Evolutionary conservation across 495 filamentous ascomycete species (phyloP).

Genomic region (Daldinia caldariorum): DNA sequence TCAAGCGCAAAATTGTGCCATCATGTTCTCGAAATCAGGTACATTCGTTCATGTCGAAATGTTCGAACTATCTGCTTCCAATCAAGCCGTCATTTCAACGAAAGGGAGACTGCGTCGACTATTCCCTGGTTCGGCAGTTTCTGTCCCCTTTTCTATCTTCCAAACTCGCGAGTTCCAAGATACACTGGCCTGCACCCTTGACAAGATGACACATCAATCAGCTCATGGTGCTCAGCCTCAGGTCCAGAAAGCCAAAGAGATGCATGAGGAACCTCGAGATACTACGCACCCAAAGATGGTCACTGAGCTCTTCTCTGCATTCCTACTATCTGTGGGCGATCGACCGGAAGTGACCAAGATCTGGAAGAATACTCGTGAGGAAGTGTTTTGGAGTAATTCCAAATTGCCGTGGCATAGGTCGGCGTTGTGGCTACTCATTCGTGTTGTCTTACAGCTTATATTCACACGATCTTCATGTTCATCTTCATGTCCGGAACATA

Average conservation of each 20-base stretch:
- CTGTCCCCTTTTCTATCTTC: conserved; percentile 49
- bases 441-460: conserved; percentile 61
- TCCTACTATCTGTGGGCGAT: conserved; percentile 58
- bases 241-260: conserved; percentile 52
- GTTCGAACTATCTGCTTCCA: conserved; percentile 66
- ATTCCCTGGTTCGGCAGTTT: conserved; percentile 64
- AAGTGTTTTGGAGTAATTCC: conserved; percentile 61
- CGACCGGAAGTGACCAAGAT: conserved; percentile 49
- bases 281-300: conserved; percentile 64
- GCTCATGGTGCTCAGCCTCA: conserved; percentile 52
- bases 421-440: conserved; percentile 67
- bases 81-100: conserved; percentile 56
- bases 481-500: neutral
- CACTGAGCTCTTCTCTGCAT: conserved; percentile 62
- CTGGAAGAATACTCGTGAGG: conserved; percentile 69
- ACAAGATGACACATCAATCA: conserved; percentile 55
- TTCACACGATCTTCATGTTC: conserved; percentile 18
- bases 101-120: conserved; percentile 61
- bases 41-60: conserved; percentile 58
- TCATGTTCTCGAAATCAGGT: conserved; percentile 56
- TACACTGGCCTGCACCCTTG: conserved; percentile 54
- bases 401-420: conserved; percentile 65
- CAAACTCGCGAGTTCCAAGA: conserved; percentile 50
- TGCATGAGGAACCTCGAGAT: conserved; percentile 61
- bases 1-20: conserved; percentile 67